A percentile compares a stretch with the other conserved stretches of the same genome.
Conservation (phyloP, 75 land plant genomes). For the Sequoia sempervirens region DNA sequence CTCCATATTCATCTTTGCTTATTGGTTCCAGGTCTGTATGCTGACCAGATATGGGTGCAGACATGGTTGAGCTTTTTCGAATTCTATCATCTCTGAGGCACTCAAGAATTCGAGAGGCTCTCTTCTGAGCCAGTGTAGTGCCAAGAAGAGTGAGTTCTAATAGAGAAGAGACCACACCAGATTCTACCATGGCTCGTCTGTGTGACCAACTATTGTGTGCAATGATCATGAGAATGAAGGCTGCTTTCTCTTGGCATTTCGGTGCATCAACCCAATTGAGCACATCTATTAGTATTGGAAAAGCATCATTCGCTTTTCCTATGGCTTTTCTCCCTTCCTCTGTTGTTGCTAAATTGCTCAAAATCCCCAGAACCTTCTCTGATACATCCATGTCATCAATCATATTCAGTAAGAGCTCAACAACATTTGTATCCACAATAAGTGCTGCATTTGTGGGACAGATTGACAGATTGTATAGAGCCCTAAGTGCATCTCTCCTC, state of each 20-base stretch:
- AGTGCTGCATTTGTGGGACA: constrained; percentile 30
- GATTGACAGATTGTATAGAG: constrained; percentile 83
- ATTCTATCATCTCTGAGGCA: constrained; percentile 60
- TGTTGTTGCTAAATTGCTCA: constrained; percentile 59
- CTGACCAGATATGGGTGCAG: constrained; percentile 37
- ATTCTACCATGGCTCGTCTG: constrained; percentile 65
- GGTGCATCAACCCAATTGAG: constrained; percentile 66
- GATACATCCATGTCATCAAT: constrained; percentile 40
- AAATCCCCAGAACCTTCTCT: constrained; percentile 47
- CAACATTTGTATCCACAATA: constrained; percentile 45
- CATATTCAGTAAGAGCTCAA: constrained; percentile 26
- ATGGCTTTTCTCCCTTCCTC: constrained; percentile 64
- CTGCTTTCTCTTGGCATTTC: constrained; percentile 84
- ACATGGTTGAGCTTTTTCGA: constrained; percentile 38
- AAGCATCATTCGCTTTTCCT: constrained; percentile 21
- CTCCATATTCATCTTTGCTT: constrained; percentile 28
- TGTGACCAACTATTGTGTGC: constrained; percentile 66
- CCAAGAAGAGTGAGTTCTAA: constrained; percentile 82
- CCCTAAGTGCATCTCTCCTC: constrained; percentile 55
- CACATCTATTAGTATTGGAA: constrained; percentile 56
- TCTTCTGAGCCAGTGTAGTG: constrained; percentile 73
- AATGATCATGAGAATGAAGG: constrained; percentile 83
- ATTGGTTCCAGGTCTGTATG: constrained; percentile 10
- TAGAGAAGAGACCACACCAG: constrained; percentile 55
- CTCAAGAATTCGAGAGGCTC: constrained; percentile 79